Conservation (phyloP, 441 rosid species). For the Codiaeum variegatum region DNA sequence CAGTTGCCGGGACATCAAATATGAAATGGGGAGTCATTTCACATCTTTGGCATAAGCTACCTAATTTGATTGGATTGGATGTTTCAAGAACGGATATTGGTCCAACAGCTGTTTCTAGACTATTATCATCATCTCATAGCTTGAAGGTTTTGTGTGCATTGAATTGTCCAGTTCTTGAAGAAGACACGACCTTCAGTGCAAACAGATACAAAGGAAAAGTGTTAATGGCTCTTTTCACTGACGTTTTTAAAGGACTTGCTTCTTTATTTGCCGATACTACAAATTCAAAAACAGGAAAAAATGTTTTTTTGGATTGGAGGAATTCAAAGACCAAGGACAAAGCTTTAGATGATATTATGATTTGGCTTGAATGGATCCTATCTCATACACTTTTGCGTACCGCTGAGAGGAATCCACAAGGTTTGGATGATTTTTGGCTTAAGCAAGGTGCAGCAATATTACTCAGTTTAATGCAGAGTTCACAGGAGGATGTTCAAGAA, state of each 20-base stretch:
- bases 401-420: slow-evolving; percentile 80
- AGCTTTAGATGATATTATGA: slow-evolving; percentile 51
- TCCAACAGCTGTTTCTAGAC: slow-evolving; percentile 29
- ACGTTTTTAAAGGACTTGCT: slow-evolving; percentile 57
- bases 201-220: slow-evolving; percentile 53
- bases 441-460: slow-evolving; percentile 79
- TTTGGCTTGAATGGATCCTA: slow-evolving; percentile 81
- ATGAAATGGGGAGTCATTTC: slow-evolving; percentile 47
- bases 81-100: slow-evolving; percentile 49
- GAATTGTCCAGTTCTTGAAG: slow-evolving; percentile 41
- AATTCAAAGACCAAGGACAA: slow-evolving; percentile 37
- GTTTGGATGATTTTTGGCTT: slow-evolving; percentile 80
- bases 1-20: slow-evolving; percentile 46
- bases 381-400: slow-evolving; percentile 73
- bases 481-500: slow-evolving; percentile 91
- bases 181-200: slow-evolving; percentile 5
- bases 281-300: slow-evolving; percentile 48
- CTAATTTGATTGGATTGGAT: slow-evolving; percentile 43
- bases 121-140: slow-evolving; percentile 29
- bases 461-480: slow-evolving; percentile 79
- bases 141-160: slow-evolving; percentile 40
- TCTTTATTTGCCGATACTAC: slow-evolving; percentile 61
- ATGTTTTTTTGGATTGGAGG: slow-evolving; percentile 54
- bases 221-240: slow-evolving; percentile 50
- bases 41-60: slow-evolving; percentile 35